Conservation (phyloP, 495 filamentous ascomycete genomes). For the Patellaria atrata region DNA sequence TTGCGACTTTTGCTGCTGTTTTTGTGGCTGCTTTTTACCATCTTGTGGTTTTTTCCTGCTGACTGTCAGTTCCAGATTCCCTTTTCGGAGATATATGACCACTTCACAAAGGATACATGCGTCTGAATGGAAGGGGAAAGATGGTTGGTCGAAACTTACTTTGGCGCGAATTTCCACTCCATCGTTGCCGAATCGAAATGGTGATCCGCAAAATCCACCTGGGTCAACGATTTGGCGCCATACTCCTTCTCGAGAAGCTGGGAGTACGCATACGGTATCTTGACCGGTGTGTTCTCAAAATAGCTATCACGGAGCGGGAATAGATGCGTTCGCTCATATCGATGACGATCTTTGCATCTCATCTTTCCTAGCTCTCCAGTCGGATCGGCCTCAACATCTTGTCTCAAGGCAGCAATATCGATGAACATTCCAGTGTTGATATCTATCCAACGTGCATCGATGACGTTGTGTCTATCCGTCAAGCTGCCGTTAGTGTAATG, state of each 20-base stretch:
- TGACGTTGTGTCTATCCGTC: conserved; percentile 38
- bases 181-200: conserved; percentile 12
- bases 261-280: conserved; percentile 63
- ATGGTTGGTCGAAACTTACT: too few species aligned
- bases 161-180: conserved; percentile 16
- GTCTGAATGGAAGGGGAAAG: too few species aligned
- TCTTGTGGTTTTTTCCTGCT: too few species aligned
- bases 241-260: conserved; percentile 65
- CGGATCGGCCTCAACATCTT: conserved; percentile 27
- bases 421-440: conserved; percentile 46
- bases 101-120: too few species aligned
- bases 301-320: conserved; percentile 63
- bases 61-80: too few species aligned
- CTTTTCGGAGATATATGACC: too few species aligned
- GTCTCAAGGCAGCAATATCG: conserved; percentile 45
- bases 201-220: conserved; percentile 39
- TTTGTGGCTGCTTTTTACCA: too few species aligned
- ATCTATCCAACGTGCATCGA: conserved; percentile 50
- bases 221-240: conserved; percentile 45
- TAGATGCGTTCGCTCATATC: conserved; percentile 47
- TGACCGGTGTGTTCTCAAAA: conserved; percentile 64
- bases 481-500: conserved; percentile 36
- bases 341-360: conserved; percentile 45
- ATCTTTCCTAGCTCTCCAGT: conserved; percentile 29
- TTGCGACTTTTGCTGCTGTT: too few species aligned